Base-by-base conservation (phyloP, 805 yeast species). In the Cyberlindnera maritima region DNA sequence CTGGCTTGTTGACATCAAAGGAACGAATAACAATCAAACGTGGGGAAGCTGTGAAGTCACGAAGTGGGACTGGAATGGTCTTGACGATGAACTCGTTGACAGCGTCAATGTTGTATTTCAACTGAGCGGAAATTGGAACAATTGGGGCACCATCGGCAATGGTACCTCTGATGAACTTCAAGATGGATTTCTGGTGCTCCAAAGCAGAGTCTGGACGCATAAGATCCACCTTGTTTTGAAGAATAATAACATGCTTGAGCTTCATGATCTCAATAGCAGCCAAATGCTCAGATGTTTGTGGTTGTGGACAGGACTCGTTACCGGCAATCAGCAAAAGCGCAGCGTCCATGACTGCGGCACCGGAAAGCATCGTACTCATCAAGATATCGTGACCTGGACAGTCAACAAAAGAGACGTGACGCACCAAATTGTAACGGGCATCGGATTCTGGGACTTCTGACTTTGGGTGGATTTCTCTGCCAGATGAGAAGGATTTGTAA, bases 281-380 rank as follows among this genome's bases (percentile, higher is more conserved):
- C 72, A 94, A 80, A 77, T 94, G 99, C 75, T 94, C 99, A 13
- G 96, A 86, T 15, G 99, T 94, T 76, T 94, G 99, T 37, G 99
- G 99, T 76, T 94, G 99, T 52, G 99, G 99, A 77, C 99, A 94
- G 46, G 96, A 82, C 78, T 94, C 99, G 68, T 94, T 94, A 71
- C 98, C 99, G 25, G 99, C 99, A 66, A 94, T 85, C 56, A 94
- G 79, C 64, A 94, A 76, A 52, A 94, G 76, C 2, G 99, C 99
- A 47, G 99, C 99, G 72, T 94, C 99, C 99, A 94, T 94, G 56
- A 94, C 99, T 15, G 99, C 99, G 32, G 99, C 99, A 67, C 99
- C 99, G 39, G 98, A 91, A 81, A 94, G 83, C 99, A 94, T 94
- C 57, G 99, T 94, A 79, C 97, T 90, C 99, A 94, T 94, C 69